Base-by-base conservation (phyloP, 2,329 filamentous ascomycete species). In the Fusarium nodosum region DNA sequence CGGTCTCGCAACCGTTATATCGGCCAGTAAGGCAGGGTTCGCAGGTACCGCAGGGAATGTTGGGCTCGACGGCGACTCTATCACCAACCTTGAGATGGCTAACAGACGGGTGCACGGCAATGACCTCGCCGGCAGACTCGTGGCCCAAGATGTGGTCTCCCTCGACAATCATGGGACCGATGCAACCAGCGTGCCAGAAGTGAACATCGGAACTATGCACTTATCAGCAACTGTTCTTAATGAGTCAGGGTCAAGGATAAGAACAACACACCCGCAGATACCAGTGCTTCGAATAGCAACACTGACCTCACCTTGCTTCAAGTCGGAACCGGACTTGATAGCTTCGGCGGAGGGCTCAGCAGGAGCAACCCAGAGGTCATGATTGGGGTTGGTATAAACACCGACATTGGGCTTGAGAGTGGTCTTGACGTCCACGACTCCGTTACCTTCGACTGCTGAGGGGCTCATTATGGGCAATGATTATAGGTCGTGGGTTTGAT, bases 171-270 rank as follows among this genome's bases (percentile, higher is more conserved):
- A 97, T 97, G 72, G 94, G 94, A 30, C 95, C 95, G 78, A 98
- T 98, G 83, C 92, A 93, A 72, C 95, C 95, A 51, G 92, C 91
- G 78, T 97, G 93, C 95, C 95, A 98, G 85, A 98, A 98, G 83
- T 98, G 95, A 59, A 98, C 91, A 80, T 97, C 94, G 64, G 93
- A 97, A 60, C 93, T 95, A 41, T 54, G 39, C 48, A 59, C 63
- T 58, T 53, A 55, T 70, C 58, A 70, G 68, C 22, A 41, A 18
- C 22, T 61, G 18, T 56, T 66, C 56, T 44, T 33, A 39, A n/a
- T 28, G 33, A 66, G 62, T 46, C 36, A 36, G 48, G 56, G 38
- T 53, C n/a, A 28, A 45, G 39, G 22, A 39, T 38, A 31, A 63
- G 20, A 13, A 31, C 10, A 41, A 79, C 81, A 73, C 84, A 96